phyloP scores from a whole-genome alignment of 495 filamentous ascomycete genomes.

The Trichoderma erinaceum region DNA sequence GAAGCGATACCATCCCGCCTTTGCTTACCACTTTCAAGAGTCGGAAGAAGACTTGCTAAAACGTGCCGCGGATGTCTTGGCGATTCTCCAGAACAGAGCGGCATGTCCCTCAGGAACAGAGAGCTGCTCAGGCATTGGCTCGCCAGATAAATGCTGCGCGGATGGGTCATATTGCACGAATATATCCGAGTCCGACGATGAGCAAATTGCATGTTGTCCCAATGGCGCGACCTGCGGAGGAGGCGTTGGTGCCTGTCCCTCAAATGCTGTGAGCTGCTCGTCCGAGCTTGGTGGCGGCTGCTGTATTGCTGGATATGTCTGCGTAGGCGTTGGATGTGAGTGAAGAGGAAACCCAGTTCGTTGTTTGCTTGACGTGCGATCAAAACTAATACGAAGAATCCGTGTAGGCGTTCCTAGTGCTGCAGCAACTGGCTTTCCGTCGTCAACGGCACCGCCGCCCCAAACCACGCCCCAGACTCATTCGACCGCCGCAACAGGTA shows the following conservation, averaged over 20 bases:
- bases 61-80: slow-evolving; percentile 32
- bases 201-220: slow-evolving; percentile 83
- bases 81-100: slow-evolving; percentile 39
- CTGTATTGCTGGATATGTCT: slow-evolving; percentile 75
- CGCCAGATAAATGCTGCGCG: slow-evolving; percentile 71
- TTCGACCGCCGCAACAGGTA: slow-evolving; percentile 25
- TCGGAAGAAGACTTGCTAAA: slow-evolving; percentile 25
- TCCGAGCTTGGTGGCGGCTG: slow-evolving; percentile 73
- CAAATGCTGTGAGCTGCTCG: slow-evolving; percentile 62
- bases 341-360: slow-evolving; percentile 17
- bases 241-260: slow-evolving; percentile 54
- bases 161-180: slow-evolving; percentile 59
- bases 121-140: slow-evolving; percentile 61
- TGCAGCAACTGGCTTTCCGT: slow-evolving; percentile 32
- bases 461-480: slow-evolving; percentile 24
- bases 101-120: slow-evolving; percentile 71
- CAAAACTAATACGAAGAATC: background rate
- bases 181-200: slow-evolving; percentile 66
- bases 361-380: background rate
- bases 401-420: slow-evolving; percentile 27
- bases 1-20: slow-evolving; percentile 32
- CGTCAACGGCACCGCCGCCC: slow-evolving; percentile 38
- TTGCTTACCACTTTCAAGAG: slow-evolving; percentile 28
- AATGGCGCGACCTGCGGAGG: slow-evolving; percentile 62
- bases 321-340: slow-evolving; percentile 76